These are phyloP conservation scores for Neoascochyta sp. DNA, from an alignment of 2,329 filamentous ascomycete genomes.

Conservation along the genomic window DNA sequence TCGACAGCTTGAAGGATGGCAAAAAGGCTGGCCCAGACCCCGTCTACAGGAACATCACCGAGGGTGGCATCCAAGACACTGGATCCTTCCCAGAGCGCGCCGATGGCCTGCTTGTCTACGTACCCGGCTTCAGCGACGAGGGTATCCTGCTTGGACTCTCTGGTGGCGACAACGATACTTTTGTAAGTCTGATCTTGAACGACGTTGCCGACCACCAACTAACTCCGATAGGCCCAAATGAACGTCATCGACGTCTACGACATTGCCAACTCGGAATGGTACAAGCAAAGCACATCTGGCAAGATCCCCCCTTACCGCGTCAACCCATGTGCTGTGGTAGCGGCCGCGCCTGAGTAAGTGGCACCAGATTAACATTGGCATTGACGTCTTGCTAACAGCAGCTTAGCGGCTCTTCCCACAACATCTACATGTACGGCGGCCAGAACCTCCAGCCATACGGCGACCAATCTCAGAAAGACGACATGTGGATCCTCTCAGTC, in stretches of 20 bases:
- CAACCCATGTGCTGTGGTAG: conserved; percentile 70
- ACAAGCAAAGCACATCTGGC: conserved; percentile 65
- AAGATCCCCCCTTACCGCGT: conserved; percentile 57
- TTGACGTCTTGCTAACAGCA: conserved; percentile 11
- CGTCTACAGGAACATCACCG: conserved; percentile 69
- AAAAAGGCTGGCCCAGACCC: conserved; percentile 60
- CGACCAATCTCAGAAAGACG: conserved; percentile 59
- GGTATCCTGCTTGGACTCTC: conserved; percentile 76
- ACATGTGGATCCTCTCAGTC: conserved; percentile 76
- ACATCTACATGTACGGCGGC: conserved; percentile 75
- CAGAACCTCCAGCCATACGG: conserved; percentile 66
- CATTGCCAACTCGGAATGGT: conserved; percentile 66
- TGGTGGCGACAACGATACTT: conserved; percentile 66
- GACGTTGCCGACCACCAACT: too few species aligned
- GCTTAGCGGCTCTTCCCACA: conserved; percentile 65
- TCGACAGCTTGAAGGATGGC: conserved; percentile 52
- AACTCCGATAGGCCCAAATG: conserved; percentile 60
- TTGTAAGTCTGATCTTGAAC: conserved; percentile 52
- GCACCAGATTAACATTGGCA: conserved; percentile 1
- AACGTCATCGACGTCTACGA: conserved; percentile 79
- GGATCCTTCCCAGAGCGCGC: conserved; percentile 69
- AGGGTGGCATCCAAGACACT: conserved; percentile 63
- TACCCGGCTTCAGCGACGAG: conserved; percentile 71
- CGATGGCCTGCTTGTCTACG: conserved; percentile 68
- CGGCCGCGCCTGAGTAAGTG: conserved; percentile 60